Evolutionary conservation across 495 filamentous ascomycete genomes (phyloP), one percentile per base, ranked within the genome.

Genomic region (Lichina pygmaea): DNA sequence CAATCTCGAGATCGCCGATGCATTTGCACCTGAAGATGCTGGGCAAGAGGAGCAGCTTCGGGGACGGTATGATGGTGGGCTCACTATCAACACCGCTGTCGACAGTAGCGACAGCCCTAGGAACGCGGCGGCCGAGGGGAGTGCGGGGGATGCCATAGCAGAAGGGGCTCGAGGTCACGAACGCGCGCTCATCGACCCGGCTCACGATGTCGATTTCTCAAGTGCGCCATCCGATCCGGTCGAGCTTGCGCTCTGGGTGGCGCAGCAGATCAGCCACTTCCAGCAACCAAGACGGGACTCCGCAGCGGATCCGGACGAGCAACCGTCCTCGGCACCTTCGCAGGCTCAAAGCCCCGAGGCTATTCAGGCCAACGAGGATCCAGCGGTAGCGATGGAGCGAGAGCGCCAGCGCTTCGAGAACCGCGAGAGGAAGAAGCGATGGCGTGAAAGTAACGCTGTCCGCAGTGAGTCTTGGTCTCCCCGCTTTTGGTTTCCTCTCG

Each of bases 401-500:
- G 58, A 58, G 41, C 45, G 56, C 16, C 47, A 60, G 41, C 49
- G 57, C 33, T 51, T 51, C 10, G 57, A 59, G 40, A 59, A 59
- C 32, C 47, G 57, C 12, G 57, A 60, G 40, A 46, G 57, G 39
- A 59, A 59, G 47, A 60, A 59, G 45, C 54, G 59, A 43, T 59
- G 57, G 57, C 50, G 57, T 42, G 54, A 58, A 34, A 53, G 52
- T 46, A 59, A 59, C 31, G 50, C 57, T 34, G 58, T 60, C 43
- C 47, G 57, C 45, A 59, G 57, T 59, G 50, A 47, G 57, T 51
- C 8, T 8, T 33, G 34, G 37, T 8, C 33, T 16, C 15, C 13
- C 24, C 24, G 4, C 24, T 24, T 24, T 24, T 4, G 13, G 15
- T 16, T 42, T 15, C 13, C 30, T 38, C 30, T 45, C n/a, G 12